Evolutionary conservation across 1,139 yeast species (phyloP).

Genomic region (Saccharomycopsis phalli): DNA sequence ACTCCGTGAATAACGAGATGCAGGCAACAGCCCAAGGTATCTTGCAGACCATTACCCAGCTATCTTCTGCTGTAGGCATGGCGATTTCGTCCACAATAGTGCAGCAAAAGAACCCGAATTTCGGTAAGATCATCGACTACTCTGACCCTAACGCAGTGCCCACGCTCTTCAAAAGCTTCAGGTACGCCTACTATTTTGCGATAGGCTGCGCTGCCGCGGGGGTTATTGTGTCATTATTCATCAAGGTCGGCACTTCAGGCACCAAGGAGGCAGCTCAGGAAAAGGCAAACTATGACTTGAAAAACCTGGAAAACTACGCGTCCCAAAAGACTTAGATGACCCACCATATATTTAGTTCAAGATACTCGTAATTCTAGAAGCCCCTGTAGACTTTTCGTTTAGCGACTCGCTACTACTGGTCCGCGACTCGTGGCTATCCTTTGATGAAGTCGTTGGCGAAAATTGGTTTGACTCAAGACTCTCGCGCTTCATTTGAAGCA

Average conservation of each 20-base stretch:
- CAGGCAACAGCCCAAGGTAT: conserved; percentile 40
- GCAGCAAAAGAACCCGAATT: conserved; percentile 27
- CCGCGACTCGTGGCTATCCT: background rate
- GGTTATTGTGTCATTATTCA: conserved; percentile 28
- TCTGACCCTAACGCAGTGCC: background rate
- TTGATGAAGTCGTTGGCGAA: background rate
- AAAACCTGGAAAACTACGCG: conserved; percentile 10
- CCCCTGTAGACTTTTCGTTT: background rate
- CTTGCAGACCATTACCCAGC: conserved; percentile 34
- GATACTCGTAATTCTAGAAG: background rate
- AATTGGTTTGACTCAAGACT: conserved; percentile 6
- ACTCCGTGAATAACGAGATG: conserved; percentile 30
- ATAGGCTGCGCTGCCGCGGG: conserved; percentile 30
- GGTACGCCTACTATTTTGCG: conserved; percentile 35
- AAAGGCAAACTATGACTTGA: conserved; percentile 12
- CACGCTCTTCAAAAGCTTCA: conserved; percentile 29
- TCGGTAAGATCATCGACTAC: conserved; percentile 21
- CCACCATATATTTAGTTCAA: background rate
- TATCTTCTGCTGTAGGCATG: conserved; percentile 33
- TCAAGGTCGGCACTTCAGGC: conserved; percentile 29
- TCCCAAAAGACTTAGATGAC: background rate
- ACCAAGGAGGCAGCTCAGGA: conserved; percentile 10
- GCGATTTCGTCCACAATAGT: conserved; percentile 33
- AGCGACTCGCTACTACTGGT: background rate
- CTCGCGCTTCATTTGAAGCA: conserved; percentile 17